Evolutionary conservation across 2,329 filamentous ascomycete species (phyloP).

Genomic region (Diaporthe caulivora): DNA sequence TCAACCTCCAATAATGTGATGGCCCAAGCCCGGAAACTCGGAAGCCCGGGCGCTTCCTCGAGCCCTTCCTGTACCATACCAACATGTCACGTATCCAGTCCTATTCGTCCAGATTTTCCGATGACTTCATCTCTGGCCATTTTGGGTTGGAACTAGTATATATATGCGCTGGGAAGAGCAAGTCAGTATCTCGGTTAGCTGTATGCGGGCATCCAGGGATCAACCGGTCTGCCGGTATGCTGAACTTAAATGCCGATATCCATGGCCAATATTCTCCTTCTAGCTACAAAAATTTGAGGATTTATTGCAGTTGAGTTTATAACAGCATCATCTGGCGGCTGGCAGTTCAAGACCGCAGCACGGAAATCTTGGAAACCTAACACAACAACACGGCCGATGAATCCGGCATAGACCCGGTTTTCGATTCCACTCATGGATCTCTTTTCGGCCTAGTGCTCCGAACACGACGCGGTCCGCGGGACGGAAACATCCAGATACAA

Average conservation of each 20-base stretch:
- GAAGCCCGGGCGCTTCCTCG: neutral
- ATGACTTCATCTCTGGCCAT: neutral
- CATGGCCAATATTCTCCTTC: neutral
- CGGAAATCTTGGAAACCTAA: conserved; percentile 4
- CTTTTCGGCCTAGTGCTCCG: neutral
- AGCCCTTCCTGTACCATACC: neutral
- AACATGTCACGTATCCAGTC: neutral
- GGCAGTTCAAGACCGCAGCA: neutral
- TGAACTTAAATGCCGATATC: neutral
- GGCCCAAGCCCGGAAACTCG: neutral
- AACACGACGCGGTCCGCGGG: conserved; percentile 4
- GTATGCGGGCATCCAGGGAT: neutral
- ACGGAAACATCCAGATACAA: neutral
- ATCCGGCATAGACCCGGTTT: conserved; percentile 16
- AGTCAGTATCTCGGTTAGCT: conserved; percentile 13
- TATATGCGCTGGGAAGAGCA: neutral
- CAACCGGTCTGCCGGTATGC: neutral
- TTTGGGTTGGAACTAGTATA: neutral
- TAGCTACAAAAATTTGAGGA: neutral
- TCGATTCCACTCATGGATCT: neutral
- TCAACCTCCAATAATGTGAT: neutral
- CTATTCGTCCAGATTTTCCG: neutral
- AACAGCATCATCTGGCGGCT: neutral
- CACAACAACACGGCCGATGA: neutral
- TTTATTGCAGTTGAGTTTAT: neutral